These are phyloP conservation scores for Trichopus zeylanicus DNA, from an alignment of 116 monocot genomes.

Conservation along the genomic window DNA sequence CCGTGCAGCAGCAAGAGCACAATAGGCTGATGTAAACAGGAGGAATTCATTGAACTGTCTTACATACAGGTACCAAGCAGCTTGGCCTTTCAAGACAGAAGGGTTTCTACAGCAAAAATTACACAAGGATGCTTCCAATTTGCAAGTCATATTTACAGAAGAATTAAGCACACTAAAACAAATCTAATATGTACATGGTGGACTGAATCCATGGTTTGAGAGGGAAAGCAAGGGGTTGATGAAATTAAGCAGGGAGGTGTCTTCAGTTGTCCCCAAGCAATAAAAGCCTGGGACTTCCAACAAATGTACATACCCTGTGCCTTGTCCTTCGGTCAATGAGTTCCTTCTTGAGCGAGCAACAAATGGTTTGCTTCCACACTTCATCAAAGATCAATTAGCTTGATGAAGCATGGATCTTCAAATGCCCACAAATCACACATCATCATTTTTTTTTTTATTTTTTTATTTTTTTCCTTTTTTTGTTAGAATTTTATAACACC, in stretches of 20 bases:
- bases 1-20: neutral
- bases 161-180: neutral
- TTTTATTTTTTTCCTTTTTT: neutral
- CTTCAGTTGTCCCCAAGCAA: no score
- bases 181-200: neutral
- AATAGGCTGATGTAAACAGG: neutral
- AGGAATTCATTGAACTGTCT: neutral
- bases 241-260: neutral
- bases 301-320: neutral
- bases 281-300: no score
- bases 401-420: no score
- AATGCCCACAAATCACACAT: no score
- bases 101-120: neutral
- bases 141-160: slow-evolving; percentile 5
- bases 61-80: slow-evolving; percentile 8
- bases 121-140: neutral
- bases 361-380: neutral
- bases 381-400: neutral
- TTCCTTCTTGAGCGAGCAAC: no score
- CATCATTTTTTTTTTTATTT: neutral
- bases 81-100: slow-evolving; percentile 11
- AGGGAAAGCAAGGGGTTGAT: neutral
- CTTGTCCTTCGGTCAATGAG: neutral
- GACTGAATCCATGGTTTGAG: neutral
- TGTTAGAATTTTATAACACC: neutral